Evolutionary conservation across 352 stramenopile species (phyloP), one percentile per base, ranked within the genome.

Genomic region (Globisporangium barbulae): DNA sequence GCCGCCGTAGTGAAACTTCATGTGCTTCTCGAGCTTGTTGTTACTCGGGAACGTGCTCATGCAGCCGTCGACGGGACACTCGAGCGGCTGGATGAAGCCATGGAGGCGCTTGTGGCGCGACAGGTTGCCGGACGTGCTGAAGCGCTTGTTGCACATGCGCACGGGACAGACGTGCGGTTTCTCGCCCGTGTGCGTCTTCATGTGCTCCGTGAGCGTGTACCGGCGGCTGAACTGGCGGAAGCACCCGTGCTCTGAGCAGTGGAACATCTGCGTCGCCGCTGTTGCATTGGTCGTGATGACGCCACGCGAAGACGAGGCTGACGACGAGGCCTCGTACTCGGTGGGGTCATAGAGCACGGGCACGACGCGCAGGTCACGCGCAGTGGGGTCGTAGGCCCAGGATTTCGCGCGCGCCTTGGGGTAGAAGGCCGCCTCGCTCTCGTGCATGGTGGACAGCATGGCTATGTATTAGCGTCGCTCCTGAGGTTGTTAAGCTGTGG

Each of bases 91-190:
- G 58, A 77, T 78, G 68, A 65, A 74, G 5, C 68, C 71, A 37
- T 89, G 79, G 0, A 87, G 58, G 9, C 76, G 75, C 61, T 78
- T 83, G 68, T 89, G 79, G 37, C 79, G 74, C 53, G 78, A 71
- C 22, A 89, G 67, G 47, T 89, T 85, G 4, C 78, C 78, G 0
- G 78, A 83, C 4, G 78, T 87, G 35, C 58, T 85, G 54, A 87
- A 85, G 55, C 78, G 71, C 58, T 87, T 87, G 47, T 59, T 61
- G 39, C 78, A 87, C n/a, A n/a, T n/a, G n/a, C n/a, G 61, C 25
- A 76, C 73, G 1, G 77, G 71, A 39, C 77, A 86, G 28, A 75
- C 54, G 53, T 83, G 73, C 0, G 79, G 77, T 31, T 77, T 86
- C 53, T 84, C 79, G 31, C 76, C 77, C 47, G 69, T 75, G 65